Evolutionary conservation across 1,139 yeast species (phyloP).

Genomic region (Yamadazyma siamensis): DNA sequence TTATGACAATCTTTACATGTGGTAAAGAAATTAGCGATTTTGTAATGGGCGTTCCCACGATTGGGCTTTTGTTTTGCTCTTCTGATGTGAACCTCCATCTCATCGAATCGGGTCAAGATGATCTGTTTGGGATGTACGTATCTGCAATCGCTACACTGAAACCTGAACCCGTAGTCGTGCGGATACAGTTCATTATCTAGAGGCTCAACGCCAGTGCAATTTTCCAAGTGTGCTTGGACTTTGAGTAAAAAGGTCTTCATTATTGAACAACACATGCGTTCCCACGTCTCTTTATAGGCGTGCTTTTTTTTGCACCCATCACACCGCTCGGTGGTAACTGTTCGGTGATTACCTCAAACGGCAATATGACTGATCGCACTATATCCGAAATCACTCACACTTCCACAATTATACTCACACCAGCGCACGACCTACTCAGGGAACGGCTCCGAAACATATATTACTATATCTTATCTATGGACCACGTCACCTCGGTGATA

Average conservation of each 20-base stretch:
- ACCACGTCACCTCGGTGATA: slow-evolving; percentile 68
- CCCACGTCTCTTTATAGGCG: neutral
- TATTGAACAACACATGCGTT: slow-evolving; percentile 1
- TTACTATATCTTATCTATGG: slow-evolving; percentile 10
- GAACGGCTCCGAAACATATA: no score
- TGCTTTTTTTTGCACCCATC: neutral
- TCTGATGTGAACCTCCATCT: slow-evolving; percentile 43
- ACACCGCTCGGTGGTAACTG: no score
- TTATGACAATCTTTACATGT: slow-evolving; percentile 60
- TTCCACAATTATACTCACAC: no score
- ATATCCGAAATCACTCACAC: no score
- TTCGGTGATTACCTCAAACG: no score
- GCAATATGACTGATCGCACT: no score
- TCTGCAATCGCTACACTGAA: slow-evolving; percentile 76
- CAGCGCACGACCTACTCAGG: no score
- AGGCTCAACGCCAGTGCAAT: slow-evolving; percentile 60
- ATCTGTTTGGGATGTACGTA: slow-evolving; percentile 71
- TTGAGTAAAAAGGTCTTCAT: slow-evolving; percentile 25
- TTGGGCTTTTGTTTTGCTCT: slow-evolving; percentile 25
- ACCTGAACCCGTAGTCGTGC: slow-evolving; percentile 66
- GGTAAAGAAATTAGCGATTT: slow-evolving; percentile 75
- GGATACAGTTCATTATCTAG: slow-evolving; percentile 58
- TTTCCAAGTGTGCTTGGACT: slow-evolving; percentile 57
- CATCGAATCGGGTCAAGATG: slow-evolving; percentile 60
- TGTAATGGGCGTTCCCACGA: slow-evolving; percentile 47